A percentile compares a stretch with the other conserved stretches of the same genome.
phyloP scores from a whole-genome alignment of 148 eudicot species.

The Vaccinium macrocarpon region DNA sequence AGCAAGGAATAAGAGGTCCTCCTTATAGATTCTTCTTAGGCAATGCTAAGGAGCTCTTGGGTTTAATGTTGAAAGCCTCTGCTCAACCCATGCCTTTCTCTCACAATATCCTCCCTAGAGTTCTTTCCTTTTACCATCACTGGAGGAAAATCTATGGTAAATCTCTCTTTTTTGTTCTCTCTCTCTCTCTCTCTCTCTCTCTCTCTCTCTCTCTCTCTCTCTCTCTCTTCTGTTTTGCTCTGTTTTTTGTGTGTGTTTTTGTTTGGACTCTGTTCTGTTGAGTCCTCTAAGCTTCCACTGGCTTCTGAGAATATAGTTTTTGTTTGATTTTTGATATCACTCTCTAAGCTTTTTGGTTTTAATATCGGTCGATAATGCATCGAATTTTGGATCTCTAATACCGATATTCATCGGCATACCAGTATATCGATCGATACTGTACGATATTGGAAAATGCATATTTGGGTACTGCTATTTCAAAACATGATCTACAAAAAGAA shows the following conservation, averaged over 20 bases:
- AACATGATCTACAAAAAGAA: background rate
- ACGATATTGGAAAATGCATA: background rate
- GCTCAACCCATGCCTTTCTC: slow-evolving; percentile 61
- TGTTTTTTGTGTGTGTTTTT: background rate
- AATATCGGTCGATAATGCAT: background rate
- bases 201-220: slow-evolving; percentile 16
- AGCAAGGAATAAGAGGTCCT: slow-evolving; percentile 92
- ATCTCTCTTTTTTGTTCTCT: background rate
- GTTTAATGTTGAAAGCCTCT: slow-evolving; percentile 72
- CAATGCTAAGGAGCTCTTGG: slow-evolving; percentile 75
- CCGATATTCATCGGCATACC: background rate
- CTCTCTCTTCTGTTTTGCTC: background rate
- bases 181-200: slow-evolving; percentile 10
- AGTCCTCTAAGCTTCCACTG: background rate
- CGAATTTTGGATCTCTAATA: background rate
- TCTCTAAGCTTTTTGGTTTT: background rate
- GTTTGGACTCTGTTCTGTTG: background rate
- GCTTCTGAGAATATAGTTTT: background rate
- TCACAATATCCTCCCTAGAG: slow-evolving; percentile 93
- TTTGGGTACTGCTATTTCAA: background rate
- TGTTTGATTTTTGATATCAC: background rate
- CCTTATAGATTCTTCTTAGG: slow-evolving; percentile 78
- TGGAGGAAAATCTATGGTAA: slow-evolving; percentile 96
- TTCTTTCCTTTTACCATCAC: slow-evolving; percentile 93
- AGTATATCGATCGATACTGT: background rate